Evolutionary conservation across 2,329 filamentous ascomycete species (phyloP).

Genomic region (Trichoderma citrinoviride): DNA sequence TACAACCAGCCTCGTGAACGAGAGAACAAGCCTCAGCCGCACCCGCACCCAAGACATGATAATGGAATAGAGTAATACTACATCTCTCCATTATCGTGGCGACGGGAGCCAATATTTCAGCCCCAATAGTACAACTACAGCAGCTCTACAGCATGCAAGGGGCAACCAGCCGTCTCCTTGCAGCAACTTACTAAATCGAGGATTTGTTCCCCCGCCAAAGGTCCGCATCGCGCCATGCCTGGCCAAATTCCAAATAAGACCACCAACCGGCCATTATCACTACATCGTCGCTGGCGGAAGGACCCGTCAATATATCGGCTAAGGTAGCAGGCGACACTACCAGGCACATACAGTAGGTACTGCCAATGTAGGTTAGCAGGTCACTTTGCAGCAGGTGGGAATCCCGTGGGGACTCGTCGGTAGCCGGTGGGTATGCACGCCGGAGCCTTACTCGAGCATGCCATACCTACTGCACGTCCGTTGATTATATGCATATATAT

Average conservation of each 20-base stretch:
- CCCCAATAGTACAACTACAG: not conserved
- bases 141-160: not conserved
- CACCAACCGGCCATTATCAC: not conserved
- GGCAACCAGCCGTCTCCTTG: not conserved
- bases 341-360: no score
- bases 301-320: not conserved
- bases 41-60: not conserved
- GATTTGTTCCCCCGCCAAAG: not conserved
- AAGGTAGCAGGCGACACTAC: no score
- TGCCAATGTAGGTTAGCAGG: no score
- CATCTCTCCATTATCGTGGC: not conserved
- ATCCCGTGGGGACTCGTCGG: no score
- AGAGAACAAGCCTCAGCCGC: not conserved
- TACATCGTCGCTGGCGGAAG: not conserved
- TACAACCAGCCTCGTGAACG: no score
- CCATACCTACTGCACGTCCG: not conserved
- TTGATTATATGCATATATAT: not conserved
- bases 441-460: not conserved
- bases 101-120: not conserved
- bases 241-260: conserved; percentile 6
- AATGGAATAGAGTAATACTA: not conserved
- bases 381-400: no score
- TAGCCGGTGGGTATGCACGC: not conserved
- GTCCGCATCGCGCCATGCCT: conserved; percentile 14
- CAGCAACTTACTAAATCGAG: not conserved